These are phyloP conservation scores for Trichophyton schoenleinii DNA, from an alignment of 2,329 filamentous ascomycete species.

Conservation along the genomic window DNA sequence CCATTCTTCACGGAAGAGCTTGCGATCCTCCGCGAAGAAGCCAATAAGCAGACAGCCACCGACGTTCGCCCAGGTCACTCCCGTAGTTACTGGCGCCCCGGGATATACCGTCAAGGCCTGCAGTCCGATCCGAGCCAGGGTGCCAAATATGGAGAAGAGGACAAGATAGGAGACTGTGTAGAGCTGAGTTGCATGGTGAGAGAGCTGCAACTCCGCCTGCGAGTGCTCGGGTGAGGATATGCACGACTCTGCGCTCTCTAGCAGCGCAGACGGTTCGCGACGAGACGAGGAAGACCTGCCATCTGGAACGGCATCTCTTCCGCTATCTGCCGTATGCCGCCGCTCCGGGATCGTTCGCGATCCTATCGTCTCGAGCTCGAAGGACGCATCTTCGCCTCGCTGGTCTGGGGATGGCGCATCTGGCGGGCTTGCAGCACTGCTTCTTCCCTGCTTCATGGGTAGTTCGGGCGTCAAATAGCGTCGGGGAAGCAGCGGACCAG, in stretches of 20 bases:
- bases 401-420: conserved; percentile 2
- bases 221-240: conserved; percentile 12
- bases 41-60: conserved; percentile 72
- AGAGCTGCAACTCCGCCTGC: conserved; percentile 6
- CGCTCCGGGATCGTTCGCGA: conserved; percentile 2
- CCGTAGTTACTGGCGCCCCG: conserved; percentile 59
- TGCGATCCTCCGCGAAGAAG: conserved; percentile 67
- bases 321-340: neutral
- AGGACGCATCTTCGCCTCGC: neutral
- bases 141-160: conserved; percentile 74
- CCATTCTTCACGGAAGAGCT: conserved; percentile 60
- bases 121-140: conserved; percentile 68
- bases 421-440: neutral
- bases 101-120: conserved; percentile 69
- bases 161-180: conserved; percentile 72
- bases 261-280: conserved; percentile 26
- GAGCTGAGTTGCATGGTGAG: conserved; percentile 41
- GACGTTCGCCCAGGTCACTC: conserved; percentile 79
- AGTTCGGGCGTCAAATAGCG: neutral
- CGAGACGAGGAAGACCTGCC: conserved; percentile 19
- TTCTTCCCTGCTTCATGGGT: neutral
- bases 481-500: neutral
- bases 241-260: conserved; percentile 20
- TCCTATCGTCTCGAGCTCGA: neutral
- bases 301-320: conserved; percentile 17